Evolutionary conservation across 2,329 filamentous ascomycete genomes (phyloP).

Genomic region (Fragosphaeria purpurea): DNA sequence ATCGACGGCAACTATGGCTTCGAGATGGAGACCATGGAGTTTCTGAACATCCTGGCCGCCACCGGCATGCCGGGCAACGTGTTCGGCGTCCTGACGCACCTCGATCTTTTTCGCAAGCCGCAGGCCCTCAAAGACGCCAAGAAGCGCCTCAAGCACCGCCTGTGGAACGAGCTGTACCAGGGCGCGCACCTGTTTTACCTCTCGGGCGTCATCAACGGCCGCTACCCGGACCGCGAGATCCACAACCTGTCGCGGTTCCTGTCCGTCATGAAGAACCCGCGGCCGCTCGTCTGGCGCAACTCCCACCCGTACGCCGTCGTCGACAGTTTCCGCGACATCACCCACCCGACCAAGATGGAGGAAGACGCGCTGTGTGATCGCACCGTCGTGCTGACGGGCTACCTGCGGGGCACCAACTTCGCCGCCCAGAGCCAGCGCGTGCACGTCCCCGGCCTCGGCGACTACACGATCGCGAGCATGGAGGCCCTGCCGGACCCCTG

Average conservation of each 20-base stretch:
- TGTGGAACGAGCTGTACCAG: slow-evolving; percentile 96
- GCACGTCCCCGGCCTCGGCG: slow-evolving; percentile 86
- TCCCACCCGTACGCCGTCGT: slow-evolving; percentile 89
- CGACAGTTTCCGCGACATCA: slow-evolving; percentile 91
- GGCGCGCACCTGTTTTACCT: slow-evolving; percentile 96
- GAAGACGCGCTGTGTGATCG: slow-evolving; percentile 82
- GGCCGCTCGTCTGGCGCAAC: slow-evolving; percentile 94
- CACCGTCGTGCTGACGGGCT: slow-evolving; percentile 83
- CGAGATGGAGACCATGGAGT: slow-evolving; percentile 99
- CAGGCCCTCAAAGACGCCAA: slow-evolving; percentile 87
- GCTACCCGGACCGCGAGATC: slow-evolving; percentile 92
- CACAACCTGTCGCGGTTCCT: slow-evolving; percentile 93
- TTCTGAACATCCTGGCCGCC: slow-evolving; percentile 83
- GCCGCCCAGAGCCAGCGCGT: slow-evolving; percentile 74
- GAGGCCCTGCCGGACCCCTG: slow-evolving; percentile 89
- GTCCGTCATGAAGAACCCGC: slow-evolving; percentile 97
- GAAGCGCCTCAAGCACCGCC: slow-evolving; percentile 87
- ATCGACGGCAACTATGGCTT: slow-evolving; percentile 99
- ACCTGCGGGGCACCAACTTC: slow-evolving; percentile 91
- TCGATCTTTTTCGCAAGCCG: slow-evolving; percentile 91
- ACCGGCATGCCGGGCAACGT: slow-evolving; percentile 98
- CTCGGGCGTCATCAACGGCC: slow-evolving; percentile 89
- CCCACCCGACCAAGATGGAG: slow-evolving; percentile 84
- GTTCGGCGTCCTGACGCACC: slow-evolving; percentile 90
- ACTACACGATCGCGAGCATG: slow-evolving; percentile 72